Evolutionary conservation across 306 rosid species (phyloP), one percentile per base, ranked within the genome.

Genomic region (Gleditsia sinensis): DNA sequence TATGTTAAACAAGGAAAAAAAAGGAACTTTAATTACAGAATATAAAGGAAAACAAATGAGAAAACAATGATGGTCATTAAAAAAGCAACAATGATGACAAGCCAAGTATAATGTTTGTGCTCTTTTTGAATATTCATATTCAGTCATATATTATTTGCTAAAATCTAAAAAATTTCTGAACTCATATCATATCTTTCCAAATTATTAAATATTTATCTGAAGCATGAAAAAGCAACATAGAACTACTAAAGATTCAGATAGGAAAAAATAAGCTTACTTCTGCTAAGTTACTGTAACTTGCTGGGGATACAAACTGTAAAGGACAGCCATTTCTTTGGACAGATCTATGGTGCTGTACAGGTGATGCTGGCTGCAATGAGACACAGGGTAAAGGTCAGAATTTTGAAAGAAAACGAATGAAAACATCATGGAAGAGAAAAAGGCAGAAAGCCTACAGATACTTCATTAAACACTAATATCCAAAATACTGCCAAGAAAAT

Each of bases 341-440:
- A 36, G 85, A 69, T 64, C 75, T 81, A 65, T 42, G 80, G 37
- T 75, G 76, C 23, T 71, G 76, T 28, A 54, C 72, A 56, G 20
- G 40, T 65, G 63, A 75, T 59, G 43, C 84, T 13, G 80, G 73
- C 93, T 90, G 85, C 74, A 84, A 77, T 49, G 39, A 67, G 34
- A 69, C 45, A 68, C 42, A 43, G 56, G 67, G 59, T 24, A 75
- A 27, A 23, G 14, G 46, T 76, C 33, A 65, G 49, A 37, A 64
- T 34, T 21, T 9, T 19, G 21, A 32, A 10, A 3, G 14, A 45
- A n/a, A 79, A 33, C 27, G 54, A 16, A 40, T 7, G 25, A 54
- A 61, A 25, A 55, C n/a, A 9, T 13, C 32, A 46, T 23, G 53
- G 13, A 42, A 17, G 63, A 28, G 17, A 55, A 10, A 67, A 34